Evolutionary conservation across 306 rosid species (phyloP).

Genomic region (Quercus ilex): DNA sequence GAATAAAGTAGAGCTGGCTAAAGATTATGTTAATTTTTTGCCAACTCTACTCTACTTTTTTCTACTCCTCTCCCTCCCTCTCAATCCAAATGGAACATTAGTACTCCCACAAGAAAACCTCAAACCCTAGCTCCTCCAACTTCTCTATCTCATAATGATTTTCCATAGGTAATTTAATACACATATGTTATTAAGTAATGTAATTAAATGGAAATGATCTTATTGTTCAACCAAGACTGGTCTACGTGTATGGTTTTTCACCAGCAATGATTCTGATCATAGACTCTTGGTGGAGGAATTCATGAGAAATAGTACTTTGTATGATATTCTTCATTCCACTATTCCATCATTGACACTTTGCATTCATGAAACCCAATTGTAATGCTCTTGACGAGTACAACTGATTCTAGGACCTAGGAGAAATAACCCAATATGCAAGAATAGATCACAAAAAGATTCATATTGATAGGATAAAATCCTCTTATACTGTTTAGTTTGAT

Average conservation of each 20-base stretch:
- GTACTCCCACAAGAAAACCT: rapidly evolving
- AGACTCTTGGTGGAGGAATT: constrained; percentile 90
- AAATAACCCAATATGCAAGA: neutral
- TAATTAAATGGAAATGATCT: too few relatives aligned
- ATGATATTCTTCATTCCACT: constrained; percentile 70
- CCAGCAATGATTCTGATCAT: constrained; percentile 57
- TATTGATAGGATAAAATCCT: neutral
- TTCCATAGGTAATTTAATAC: too few relatives aligned
- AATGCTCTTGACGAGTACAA: constrained; percentile 31
- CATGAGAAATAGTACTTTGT: constrained; percentile 93
- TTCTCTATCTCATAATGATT: too few relatives aligned
- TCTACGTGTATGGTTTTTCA: constrained; percentile 53
- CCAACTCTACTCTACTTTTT: rapidly evolving
- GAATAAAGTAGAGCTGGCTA: too few relatives aligned
- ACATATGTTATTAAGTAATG: too few relatives aligned
- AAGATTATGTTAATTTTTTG: too few relatives aligned
- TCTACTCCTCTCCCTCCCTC: rapidly evolving
- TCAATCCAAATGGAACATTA: too few relatives aligned
- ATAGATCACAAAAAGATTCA: neutral
- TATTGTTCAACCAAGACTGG: constrained; percentile 71
- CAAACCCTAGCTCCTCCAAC: too few relatives aligned
- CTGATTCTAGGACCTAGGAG: neutral
- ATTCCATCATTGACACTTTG: constrained; percentile 50
- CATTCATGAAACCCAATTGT: constrained; percentile 86
- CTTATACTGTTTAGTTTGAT: neutral